Conservation (phyloP, 441 rosid genomes). For the Iberis amara region DNA sequence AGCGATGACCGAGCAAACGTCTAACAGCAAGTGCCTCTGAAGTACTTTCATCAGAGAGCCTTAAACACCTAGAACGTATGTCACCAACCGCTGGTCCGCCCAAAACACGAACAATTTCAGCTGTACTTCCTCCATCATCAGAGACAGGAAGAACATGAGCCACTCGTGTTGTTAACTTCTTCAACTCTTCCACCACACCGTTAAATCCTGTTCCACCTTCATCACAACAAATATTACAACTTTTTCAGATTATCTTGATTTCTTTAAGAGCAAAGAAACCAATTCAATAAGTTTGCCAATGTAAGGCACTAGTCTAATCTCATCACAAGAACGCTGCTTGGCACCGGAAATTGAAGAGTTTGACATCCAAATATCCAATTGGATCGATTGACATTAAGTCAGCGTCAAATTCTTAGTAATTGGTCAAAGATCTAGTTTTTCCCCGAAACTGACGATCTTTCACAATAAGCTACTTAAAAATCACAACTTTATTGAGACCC, state of each 20-base stretch:
- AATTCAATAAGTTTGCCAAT: constrained; percentile 4
- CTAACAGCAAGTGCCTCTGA: constrained; percentile 89
- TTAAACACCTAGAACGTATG: constrained; percentile 87
- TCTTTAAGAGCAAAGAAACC: not conserved
- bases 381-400: not conserved
- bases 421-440: constrained; percentile 12
- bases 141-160: constrained; percentile 94
- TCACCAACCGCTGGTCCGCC: constrained; percentile 99
- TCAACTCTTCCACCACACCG: constrained; percentile 92
- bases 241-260: not conserved
- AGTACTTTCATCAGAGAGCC: constrained; percentile 79
- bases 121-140: constrained; percentile 95
- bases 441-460: constrained; percentile 7
- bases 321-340: not conserved
- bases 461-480: not conserved
- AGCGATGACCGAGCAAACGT: constrained; percentile 83
- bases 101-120: constrained; percentile 94
- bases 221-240: not conserved
- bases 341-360: not conserved
- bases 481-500: constrained; percentile 18
- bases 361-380: not conserved
- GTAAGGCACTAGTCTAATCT: not conserved
- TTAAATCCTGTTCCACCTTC: constrained; percentile 91
- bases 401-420: not conserved
- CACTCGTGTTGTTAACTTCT: constrained; percentile 71